Base-by-base conservation (phyloP, 495 filamentous ascomycete species). In the Elasticomyces elasticus region DNA sequence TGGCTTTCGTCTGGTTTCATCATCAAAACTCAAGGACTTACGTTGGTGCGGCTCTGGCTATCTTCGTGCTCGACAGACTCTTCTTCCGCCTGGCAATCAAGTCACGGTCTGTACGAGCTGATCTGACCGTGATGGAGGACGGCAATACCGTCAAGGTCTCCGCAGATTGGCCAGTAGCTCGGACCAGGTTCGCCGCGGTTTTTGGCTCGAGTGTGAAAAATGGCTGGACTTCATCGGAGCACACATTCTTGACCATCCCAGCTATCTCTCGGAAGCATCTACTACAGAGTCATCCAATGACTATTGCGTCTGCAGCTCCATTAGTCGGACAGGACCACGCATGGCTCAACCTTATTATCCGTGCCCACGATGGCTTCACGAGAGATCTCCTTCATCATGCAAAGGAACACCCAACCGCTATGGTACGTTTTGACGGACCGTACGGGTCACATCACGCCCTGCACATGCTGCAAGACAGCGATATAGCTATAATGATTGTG, bases 211-310 rank as follows among this genome's bases (percentile, higher is more conserved):
- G 43, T 26, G 70, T 81, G 42, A 62, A 62, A 1, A 47, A 72
- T 30, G 79, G 79, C 25, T 83, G 80, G 78, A 58, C 64, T 26
- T 62, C 78, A 5, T 76, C 77, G 4, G 76, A 81, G 44, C 81
- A 83, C 60, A 70, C 78, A 46, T 82, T 83, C 61, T 54, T 83
- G 28, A 73, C 74, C 11, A 65, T 83, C 0, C 80, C 79, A 0
- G 62, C 64, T 0, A 65, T 82, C 3, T 70, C 71, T 1, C 43
- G 56, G 24, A 70, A 66, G 56, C 70, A 77, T 63, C 56, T 68
- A 35, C 35, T 78, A 55, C 67, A 80, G 71, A 68, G 69, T 0
- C 81, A 84, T 56, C 81, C 79, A 0, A 83, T 83, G 58, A 81
- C 78, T 3, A 79, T 84, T 49, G 73, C 78, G 30, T 81, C 79